Conservation (phyloP, 2,329 filamentous ascomycete genomes). For the Calonectria pauciramosa region DNA sequence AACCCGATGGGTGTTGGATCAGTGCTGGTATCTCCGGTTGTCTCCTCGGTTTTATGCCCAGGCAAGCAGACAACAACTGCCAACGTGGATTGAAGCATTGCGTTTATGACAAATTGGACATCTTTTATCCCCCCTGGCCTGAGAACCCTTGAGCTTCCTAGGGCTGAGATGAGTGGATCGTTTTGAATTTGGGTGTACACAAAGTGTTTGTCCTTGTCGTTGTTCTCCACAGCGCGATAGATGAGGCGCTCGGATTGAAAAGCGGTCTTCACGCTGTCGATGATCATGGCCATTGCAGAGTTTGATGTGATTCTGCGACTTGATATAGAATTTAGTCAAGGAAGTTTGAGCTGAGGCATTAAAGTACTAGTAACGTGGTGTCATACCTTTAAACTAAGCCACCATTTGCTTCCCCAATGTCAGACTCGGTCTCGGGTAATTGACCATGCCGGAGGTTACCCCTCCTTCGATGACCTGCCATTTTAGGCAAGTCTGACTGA, state of each 20-base stretch:
- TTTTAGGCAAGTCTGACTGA: not conserved
- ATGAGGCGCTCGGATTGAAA: conserved; percentile 34
- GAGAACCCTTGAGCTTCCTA: conserved; percentile 16
- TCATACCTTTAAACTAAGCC: not conserved
- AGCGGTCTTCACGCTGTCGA: not conserved
- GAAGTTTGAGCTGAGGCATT: not conserved
- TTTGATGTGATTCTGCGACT: too few relatives aligned
- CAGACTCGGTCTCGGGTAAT: not conserved
- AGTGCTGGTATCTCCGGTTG: not conserved
- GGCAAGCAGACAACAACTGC: conserved; percentile 25
- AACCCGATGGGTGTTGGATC: not conserved
- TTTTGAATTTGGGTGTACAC: conserved; percentile 26
- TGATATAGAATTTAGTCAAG: too few relatives aligned
- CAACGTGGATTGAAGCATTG: conserved; percentile 12
- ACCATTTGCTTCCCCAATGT: not conserved
- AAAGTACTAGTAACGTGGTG: not conserved
- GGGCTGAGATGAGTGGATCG: conserved; percentile 20
- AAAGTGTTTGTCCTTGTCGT: conserved; percentile 29
- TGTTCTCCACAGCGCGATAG: conserved; percentile 29
- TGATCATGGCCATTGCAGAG: conserved; percentile 20
- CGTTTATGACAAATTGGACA: not conserved
- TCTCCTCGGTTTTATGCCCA: not conserved
- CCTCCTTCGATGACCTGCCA: not conserved
- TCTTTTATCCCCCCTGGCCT: conserved; percentile 9
- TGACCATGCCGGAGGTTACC: not conserved